These are phyloP conservation scores for Sanghuangporus baumii DNA, from an alignment of 1,284 basidiomycete species.

Conservation along the genomic window DNA sequence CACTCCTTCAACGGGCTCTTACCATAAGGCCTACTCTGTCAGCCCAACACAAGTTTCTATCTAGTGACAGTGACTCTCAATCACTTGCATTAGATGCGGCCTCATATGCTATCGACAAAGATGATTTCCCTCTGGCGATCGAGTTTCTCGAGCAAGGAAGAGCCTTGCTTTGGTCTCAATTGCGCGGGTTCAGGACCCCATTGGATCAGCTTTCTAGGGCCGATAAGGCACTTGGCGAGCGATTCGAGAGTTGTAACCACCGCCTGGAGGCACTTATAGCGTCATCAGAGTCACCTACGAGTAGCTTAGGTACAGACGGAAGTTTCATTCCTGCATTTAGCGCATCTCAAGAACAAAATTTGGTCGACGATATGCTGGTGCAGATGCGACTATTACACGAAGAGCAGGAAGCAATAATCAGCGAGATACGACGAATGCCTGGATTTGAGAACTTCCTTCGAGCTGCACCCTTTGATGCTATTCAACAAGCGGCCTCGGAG, in stretches of 20 bases:
- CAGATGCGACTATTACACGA: background rate
- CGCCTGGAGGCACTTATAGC: background rate
- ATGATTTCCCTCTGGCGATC: background rate
- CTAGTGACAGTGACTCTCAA: background rate
- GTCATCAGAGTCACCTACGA: background rate
- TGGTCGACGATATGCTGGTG: background rate
- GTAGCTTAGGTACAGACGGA: background rate
- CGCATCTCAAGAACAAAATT: background rate
- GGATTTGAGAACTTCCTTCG: conserved; percentile 13
- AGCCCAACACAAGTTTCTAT: background rate
- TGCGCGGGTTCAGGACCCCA: background rate
- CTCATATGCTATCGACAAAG: background rate
- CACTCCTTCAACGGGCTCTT: background rate
- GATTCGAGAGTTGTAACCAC: background rate
- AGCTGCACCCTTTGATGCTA: background rate
- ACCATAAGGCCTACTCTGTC: background rate
- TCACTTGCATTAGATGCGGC: background rate
- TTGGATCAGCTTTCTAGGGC: background rate
- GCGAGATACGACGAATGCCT: conserved; percentile 7
- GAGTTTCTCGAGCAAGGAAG: conserved; percentile 8
- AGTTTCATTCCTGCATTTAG: background rate
- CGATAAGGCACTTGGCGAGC: background rate
- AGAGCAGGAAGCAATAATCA: conserved; percentile 5
- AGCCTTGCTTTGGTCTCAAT: conserved; percentile 1
- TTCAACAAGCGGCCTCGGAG: conserved; percentile 12